Evolutionary conservation across 768 basidiomycete species (phyloP), one percentile per base, ranked within the genome.

Genomic region (Leccinum subtestaceum): DNA sequence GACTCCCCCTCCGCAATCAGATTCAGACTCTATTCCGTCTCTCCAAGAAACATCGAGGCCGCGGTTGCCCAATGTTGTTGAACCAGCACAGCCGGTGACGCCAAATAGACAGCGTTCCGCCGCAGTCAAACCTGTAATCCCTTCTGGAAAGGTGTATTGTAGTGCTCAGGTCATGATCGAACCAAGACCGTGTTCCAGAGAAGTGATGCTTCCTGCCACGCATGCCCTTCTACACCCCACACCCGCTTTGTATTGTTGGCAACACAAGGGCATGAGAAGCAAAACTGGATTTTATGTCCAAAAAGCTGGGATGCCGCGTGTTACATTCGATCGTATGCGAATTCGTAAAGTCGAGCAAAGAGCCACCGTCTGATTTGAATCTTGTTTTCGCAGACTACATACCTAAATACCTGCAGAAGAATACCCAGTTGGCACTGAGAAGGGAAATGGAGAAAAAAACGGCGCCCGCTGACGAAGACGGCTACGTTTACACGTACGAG

Each of bases 401-500:
- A 63, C 87, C 88, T 8, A 62, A 71, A 25, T 89, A 91, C 68
- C 71, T 93, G 38, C 80, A 81, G 54, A 60, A 68, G 5, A 81
- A 84, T 55, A 89, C 90, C 29, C 84, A 85, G 64, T 76, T 81
- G 31, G 80, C 84, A 2, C 70, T 86, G 36, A 76, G 78, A 58
- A 70, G 70, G 27, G 81, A 82, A 67, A 87, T 86, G 84, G 77
- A 78, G 61, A 81, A 80, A 45, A 67, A 79, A 11, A 76, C 76
- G 4, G 82, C 88, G 4, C 58, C 65, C 3, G 79, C 81, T 9
- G 91, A 93, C 62, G 80, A 78, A 19, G 76, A 81, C 5, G 92
- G 92, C 0, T 92, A 89, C 65, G 93, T 94, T 52, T 94, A 94
- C 63, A 82, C 84, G 0, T 93, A 87, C 68, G 88, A 93, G 70